A percentile compares a stretch with the other conserved stretches of the same genome.
phyloP scores from a whole-genome alignment of 192 early-diverging fungal genomes.

The Coemansia sp. region DNA sequence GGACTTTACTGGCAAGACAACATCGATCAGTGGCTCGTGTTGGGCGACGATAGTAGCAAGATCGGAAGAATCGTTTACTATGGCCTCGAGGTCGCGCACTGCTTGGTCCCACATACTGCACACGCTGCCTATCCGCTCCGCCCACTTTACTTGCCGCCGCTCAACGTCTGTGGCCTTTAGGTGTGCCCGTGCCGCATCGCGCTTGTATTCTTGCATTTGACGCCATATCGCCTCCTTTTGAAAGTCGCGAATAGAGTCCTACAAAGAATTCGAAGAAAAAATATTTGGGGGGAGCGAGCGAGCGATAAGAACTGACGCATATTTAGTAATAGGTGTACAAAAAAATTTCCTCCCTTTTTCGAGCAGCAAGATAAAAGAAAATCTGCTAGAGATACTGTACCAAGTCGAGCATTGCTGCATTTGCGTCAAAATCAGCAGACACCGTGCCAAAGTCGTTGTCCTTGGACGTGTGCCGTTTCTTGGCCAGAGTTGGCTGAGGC shows the following conservation, averaged over 20 bases:
- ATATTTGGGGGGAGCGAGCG: background rate
- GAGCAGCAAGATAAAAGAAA: background rate
- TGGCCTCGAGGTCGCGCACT: slow-evolving; percentile 37
- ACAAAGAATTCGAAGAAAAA: slow-evolving; percentile 1
- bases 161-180: slow-evolving; percentile 52
- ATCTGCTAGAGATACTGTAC: slow-evolving; percentile 27
- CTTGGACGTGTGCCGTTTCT: slow-evolving; percentile 55
- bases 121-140: slow-evolving; percentile 45
- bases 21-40: slow-evolving; percentile 7
- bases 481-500: slow-evolving; percentile 47
- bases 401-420: slow-evolving; percentile 51
- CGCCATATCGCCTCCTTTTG: slow-evolving; percentile 73
- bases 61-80: slow-evolving; percentile 22
- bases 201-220: slow-evolving; percentile 70
- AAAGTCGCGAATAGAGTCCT: slow-evolving; percentile 59
- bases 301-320: background rate
- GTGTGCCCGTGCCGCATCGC: slow-evolving; percentile 58
- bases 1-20: background rate
- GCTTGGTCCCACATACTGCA: slow-evolving; percentile 61
- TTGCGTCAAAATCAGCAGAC: slow-evolving; percentile 51
- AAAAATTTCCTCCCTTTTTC: background rate
- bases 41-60: background rate
- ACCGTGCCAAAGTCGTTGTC: slow-evolving; percentile 41
- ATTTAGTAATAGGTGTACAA: background rate
- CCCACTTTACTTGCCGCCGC: slow-evolving; percentile 53